phyloP scores from a whole-genome alignment of 2,329 filamentous ascomycete species.

The Fusarium graminum region DNA sequence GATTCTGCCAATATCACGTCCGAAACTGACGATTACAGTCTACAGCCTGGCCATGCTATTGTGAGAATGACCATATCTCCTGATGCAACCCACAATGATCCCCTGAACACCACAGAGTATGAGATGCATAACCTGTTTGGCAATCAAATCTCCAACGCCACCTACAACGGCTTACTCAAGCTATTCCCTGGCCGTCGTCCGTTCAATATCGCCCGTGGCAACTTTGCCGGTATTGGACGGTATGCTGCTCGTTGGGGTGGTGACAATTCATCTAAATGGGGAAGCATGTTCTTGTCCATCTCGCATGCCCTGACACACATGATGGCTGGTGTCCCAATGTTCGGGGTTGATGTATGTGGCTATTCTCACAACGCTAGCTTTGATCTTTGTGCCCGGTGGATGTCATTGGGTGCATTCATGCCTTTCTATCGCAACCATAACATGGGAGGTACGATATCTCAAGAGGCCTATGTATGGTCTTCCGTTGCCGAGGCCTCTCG shows the following conservation, averaged over 20 bases:
- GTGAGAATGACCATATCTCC: slow-evolving; percentile 11
- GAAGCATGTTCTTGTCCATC: slow-evolving; percentile 18
- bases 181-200: slow-evolving; percentile 15
- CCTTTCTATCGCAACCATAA: slow-evolving; percentile 8
- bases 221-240: slow-evolving; percentile 22
- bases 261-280: slow-evolving; percentile 25
- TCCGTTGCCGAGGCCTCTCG: slow-evolving; percentile 11
- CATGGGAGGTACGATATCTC: slow-evolving; percentile 3
- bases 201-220: slow-evolving; percentile 21
- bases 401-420: slow-evolving; percentile 8
- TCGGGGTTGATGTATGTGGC: slow-evolving; percentile 3
- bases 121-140: slow-evolving; percentile 7
- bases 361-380: slow-evolving; percentile 5
- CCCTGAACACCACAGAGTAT: slow-evolving; percentile 4
- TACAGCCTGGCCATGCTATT: slow-evolving; percentile 4
- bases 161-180: background rate
- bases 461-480: slow-evolving; percentile 5
- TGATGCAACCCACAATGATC: slow-evolving; percentile 5
- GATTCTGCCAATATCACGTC: fast-evolving
- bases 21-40: background rate
- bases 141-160: slow-evolving; percentile 7
- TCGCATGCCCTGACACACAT: slow-evolving; percentile 7
- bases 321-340: slow-evolving; percentile 7
- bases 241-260: slow-evolving; percentile 21
- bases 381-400: slow-evolving; percentile 9